These are phyloP conservation scores for Trichaptum fuscoviolaceum DNA, from an alignment of 768 basidiomycete species.

Conservation along the genomic window DNA sequence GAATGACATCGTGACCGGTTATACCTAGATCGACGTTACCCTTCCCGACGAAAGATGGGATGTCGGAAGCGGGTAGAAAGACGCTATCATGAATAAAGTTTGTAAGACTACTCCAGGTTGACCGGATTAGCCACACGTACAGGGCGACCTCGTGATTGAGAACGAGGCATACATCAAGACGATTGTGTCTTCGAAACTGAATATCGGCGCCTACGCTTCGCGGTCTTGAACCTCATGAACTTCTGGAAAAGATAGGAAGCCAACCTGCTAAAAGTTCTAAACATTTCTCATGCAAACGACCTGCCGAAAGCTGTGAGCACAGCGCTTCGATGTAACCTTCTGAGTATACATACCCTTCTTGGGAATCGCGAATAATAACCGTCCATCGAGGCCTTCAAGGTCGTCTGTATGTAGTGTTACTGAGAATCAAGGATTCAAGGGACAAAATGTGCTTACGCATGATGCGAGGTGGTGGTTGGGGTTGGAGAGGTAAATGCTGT, in stretches of 20 bases:
- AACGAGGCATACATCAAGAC: constrained; percentile 91
- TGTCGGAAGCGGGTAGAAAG: constrained; percentile 94
- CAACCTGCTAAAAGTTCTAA: constrained; percentile 76
- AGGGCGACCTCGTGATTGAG: constrained; percentile 91
- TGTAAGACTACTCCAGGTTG: not conserved
- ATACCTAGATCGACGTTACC: constrained; percentile 96
- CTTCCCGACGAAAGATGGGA: constrained; percentile 97
- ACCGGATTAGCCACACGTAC: constrained; percentile 41
- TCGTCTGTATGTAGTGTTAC: constrained; percentile 27
- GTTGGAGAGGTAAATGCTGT: not conserved
- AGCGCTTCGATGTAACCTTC: not conserved
- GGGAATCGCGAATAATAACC: constrained; percentile 90
- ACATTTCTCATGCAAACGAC: constrained; percentile 88
- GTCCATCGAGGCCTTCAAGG: constrained; percentile 74
- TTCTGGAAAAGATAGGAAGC: constrained; percentile 16
- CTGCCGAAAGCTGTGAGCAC: constrained; percentile 30
- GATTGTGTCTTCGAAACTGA: constrained; percentile 80
- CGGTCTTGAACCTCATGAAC: not conserved
- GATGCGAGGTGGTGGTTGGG: not conserved
- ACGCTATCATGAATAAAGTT: constrained; percentile 46
- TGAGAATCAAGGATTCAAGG: not conserved
- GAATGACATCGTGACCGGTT: constrained; percentile 95
- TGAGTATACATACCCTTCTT: constrained; percentile 75
- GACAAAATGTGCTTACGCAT: not conserved
- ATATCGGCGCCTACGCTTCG: constrained; percentile 78